Conservation (phyloP, 2,329 filamentous ascomycete genomes). For the Diaporthe humulicola region DNA sequence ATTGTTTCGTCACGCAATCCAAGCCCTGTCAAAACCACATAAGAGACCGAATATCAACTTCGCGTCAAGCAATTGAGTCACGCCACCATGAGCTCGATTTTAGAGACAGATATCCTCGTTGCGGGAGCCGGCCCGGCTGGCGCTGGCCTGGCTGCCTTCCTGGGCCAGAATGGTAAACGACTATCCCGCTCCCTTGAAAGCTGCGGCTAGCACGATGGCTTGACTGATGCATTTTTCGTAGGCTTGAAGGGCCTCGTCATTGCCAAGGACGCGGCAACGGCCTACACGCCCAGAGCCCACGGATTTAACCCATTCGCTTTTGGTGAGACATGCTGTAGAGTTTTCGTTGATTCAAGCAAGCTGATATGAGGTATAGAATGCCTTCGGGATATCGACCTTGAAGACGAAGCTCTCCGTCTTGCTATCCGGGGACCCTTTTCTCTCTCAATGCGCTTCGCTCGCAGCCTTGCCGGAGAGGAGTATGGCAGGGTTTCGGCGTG, state of each 20-base stretch:
- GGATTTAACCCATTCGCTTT: slow-evolving; percentile 32
- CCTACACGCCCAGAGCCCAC: slow-evolving; percentile 35
- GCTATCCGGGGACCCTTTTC: slow-evolving; percentile 48
- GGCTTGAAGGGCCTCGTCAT: slow-evolving; percentile 31
- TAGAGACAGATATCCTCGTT: slow-evolving; percentile 38
- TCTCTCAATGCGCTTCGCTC: slow-evolving; percentile 54
- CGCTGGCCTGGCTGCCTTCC: slow-evolving; percentile 18
- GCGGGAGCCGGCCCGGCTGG: slow-evolving; percentile 31
- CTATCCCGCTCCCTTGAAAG: accelerated
- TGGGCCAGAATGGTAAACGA: slow-evolving; percentile 27
- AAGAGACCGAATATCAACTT: too few relatives aligned
- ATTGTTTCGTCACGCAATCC: background rate
- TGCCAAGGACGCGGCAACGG: slow-evolving; percentile 2
- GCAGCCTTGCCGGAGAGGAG: slow-evolving; percentile 54
- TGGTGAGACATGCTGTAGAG: background rate
- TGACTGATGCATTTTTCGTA: background rate
- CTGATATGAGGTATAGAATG: slow-evolving; percentile 47
- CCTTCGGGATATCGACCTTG: slow-evolving; percentile 53
- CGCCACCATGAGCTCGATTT: slow-evolving; percentile 2
- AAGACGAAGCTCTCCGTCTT: slow-evolving; percentile 48
- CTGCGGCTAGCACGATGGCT: background rate
- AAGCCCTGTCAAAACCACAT: background rate
- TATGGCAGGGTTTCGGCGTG: slow-evolving; percentile 53
- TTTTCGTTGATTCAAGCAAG: accelerated
- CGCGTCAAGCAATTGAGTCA: background rate